phyloP scores from a whole-genome alignment of 768 basidiomycete genomes.

The Cystobasidium onofrii region DNA sequence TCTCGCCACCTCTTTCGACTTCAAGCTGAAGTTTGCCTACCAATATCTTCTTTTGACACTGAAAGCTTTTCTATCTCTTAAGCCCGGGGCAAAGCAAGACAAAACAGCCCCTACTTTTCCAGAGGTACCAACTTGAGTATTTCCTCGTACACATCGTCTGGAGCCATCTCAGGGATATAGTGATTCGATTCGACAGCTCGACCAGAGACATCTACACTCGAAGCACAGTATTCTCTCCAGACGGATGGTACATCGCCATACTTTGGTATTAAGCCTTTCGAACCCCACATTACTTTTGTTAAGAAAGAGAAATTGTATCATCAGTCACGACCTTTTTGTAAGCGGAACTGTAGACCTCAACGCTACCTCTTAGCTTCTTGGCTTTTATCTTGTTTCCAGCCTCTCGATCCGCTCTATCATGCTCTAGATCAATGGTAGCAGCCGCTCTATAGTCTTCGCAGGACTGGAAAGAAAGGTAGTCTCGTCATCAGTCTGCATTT shows the following conservation, averaged over 20 bases:
- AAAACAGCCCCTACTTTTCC: not conserved
- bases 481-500: not conserved
- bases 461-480: not conserved
- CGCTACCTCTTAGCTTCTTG: not conserved
- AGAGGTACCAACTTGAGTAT: not conserved
- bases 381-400: conserved; percentile 27
- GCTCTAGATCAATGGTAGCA: conserved; percentile 44
- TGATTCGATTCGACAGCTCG: conserved; percentile 20
- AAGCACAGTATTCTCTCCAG: conserved; percentile 6
- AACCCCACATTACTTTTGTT: conserved; percentile 14
- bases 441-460: conserved; percentile 46
- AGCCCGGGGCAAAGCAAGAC: too few relatives aligned
- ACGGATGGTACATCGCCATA: conserved; percentile 22
- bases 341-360: not conserved
- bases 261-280: conserved; percentile 25
- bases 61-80: not conserved
- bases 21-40: too few relatives aligned
- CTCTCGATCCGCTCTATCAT: conserved; percentile 40
- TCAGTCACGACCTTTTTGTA: not conserved
- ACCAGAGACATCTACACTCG: conserved; percentile 4
- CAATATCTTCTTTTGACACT: too few relatives aligned
- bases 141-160: conserved; percentile 18
- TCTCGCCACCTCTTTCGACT: too few relatives aligned
- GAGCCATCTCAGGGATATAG: conserved; percentile 16
- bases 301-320: not conserved